Evolutionary conservation across 257 asterid genomes (phyloP).

Genomic region (Echium plantagineum): DNA sequence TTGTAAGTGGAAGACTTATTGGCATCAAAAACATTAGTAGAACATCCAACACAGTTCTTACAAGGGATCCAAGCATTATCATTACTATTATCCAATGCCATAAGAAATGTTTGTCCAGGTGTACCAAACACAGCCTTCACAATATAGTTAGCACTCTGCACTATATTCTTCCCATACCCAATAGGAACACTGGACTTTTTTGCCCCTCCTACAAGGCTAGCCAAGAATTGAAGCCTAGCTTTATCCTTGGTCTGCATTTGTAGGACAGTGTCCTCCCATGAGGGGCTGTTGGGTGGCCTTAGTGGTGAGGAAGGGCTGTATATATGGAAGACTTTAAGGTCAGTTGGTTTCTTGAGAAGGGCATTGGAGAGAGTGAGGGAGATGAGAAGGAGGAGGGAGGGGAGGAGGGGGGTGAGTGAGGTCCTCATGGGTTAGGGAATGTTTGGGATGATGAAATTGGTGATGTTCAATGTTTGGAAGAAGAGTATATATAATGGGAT

Average conservation of each 20-base stretch:
- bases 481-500: not conserved
- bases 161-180: conserved; percentile 53
- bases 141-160: conserved; percentile 64
- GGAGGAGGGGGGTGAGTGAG: conserved; percentile 4
- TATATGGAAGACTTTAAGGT: conserved; percentile 49
- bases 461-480: not conserved
- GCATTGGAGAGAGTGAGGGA: conserved; percentile 16
- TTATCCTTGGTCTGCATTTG: conserved; percentile 62
- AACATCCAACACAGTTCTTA: conserved; percentile 56
- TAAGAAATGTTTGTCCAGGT: conserved; percentile 48
- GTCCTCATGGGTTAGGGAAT: conserved; percentile 2
- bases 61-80: conserved; percentile 79
- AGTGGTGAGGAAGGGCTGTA: conserved; percentile 61
- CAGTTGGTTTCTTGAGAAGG: conserved; percentile 13
- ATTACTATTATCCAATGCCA: conserved; percentile 73
- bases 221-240: conserved; percentile 40
- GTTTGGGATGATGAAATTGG: not conserved
- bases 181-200: conserved; percentile 44
- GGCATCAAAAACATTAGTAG: conserved; percentile 27
- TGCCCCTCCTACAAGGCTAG: conserved; percentile 54
- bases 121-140: conserved; percentile 58
- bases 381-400: conserved; percentile 14
- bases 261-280: conserved; percentile 57
- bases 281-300: conserved; percentile 20
- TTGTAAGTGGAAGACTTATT: conserved; percentile 51